These are phyloP conservation scores for Hepatocystis sp. DNA, from an alignment of 169 alveolate genomes.

Conservation along the genomic window DNA sequence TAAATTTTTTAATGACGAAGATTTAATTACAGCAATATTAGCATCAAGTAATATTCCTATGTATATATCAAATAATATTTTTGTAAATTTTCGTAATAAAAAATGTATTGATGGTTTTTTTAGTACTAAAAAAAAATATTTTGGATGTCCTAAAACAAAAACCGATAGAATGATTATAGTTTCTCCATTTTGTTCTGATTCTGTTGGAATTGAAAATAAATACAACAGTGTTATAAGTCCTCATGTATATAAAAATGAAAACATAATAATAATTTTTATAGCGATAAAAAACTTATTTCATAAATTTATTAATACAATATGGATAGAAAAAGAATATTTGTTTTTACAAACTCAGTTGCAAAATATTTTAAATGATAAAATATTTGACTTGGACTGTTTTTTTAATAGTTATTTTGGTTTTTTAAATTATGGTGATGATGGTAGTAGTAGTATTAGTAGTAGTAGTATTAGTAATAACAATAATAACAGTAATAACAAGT, in stretches of 20 bases:
- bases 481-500: not conserved
- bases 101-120: constrained; percentile 82
- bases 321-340: constrained; percentile 43
- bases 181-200: constrained; percentile 44
- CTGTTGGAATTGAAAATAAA: constrained; percentile 68
- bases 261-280: constrained; percentile 21
- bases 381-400: constrained; percentile 15
- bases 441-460: not conserved
- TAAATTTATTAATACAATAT: constrained; percentile 23
- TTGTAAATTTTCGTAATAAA: constrained; percentile 78
- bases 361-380: constrained; percentile 7
- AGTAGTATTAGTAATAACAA: not conserved
- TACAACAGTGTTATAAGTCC: constrained; percentile 61
- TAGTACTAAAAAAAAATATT: constrained; percentile 48
- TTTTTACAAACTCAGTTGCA: constrained; percentile 14
- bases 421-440: not conserved
- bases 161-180: constrained; percentile 76
- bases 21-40: constrained; percentile 76
- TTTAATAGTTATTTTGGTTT: constrained; percentile 20
- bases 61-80: constrained; percentile 73
- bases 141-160: constrained; percentile 78
- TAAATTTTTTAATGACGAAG: constrained; percentile 74
- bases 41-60: constrained; percentile 84
- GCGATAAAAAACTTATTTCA: constrained; percentile 27
- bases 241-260: constrained; percentile 23